These are phyloP conservation scores for Incumbomyces lentus DNA, from an alignment of 2,329 filamentous ascomycete genomes.

Conservation along the genomic window DNA sequence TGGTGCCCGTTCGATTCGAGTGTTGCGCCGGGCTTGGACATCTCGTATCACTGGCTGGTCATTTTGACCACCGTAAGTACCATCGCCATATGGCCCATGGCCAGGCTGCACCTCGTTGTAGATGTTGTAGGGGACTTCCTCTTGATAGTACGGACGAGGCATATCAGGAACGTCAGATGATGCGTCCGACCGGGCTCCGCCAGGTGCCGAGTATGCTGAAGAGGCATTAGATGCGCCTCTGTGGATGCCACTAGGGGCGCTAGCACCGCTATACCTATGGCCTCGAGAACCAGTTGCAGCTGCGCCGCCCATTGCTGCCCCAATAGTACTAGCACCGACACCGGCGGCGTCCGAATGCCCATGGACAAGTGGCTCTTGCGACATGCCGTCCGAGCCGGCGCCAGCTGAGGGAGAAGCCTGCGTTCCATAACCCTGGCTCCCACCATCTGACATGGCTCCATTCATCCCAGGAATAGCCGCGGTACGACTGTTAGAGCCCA, in stretches of 20 bases:
- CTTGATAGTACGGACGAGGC: constrained; percentile 42
- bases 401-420: constrained; percentile 55
- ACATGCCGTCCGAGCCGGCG: constrained; percentile 53
- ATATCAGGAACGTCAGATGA: constrained; percentile 42
- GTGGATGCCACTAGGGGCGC: constrained; percentile 53
- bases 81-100: constrained; percentile 45
- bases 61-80: constrained; percentile 38
- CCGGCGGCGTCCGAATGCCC: constrained; percentile 16
- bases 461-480: constrained; percentile 34
- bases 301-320: constrained; percentile 46
- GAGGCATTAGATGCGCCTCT: constrained; percentile 92
- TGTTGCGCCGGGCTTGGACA: constrained; percentile 84
- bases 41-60: constrained; percentile 80
- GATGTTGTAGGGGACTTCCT: constrained; percentile 42
- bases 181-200: constrained; percentile 44
- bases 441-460: constrained; percentile 59
- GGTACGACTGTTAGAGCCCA: constrained; percentile 57
- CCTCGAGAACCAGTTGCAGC: constrained; percentile 10
- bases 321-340: constrained; percentile 57
- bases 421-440: constrained; percentile 43
- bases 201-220: constrained; percentile 74
- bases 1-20: constrained; percentile 81
- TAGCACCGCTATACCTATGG: constrained; percentile 39
- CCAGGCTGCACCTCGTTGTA: constrained; percentile 37
- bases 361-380: constrained; percentile 51